phyloP scores from a whole-genome alignment of 371 early-diverging fungal species.

The Mucor saturninus region DNA sequence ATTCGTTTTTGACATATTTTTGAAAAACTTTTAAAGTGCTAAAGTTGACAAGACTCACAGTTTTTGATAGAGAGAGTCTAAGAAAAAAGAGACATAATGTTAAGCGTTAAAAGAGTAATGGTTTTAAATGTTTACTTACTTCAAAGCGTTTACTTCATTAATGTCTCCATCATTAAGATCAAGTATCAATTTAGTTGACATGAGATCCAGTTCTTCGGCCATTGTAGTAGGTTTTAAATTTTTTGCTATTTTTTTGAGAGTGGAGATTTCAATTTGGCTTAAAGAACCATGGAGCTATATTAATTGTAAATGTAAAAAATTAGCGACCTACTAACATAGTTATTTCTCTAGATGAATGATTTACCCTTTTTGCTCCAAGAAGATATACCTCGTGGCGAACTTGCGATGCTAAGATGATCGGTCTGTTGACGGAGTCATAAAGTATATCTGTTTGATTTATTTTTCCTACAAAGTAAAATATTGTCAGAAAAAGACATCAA shows the following conservation, averaged over 20 bases:
- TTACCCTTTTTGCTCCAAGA: constrained; percentile 19
- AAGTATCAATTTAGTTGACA: constrained; percentile 15
- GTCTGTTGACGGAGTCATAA: constrained; percentile 15
- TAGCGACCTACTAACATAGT: constrained; percentile 18
- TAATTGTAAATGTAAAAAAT: constrained; percentile 21
- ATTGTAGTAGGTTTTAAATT: constrained; percentile 18
- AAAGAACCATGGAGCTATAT: constrained; percentile 22
- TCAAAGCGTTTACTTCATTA: constrained; percentile 18
- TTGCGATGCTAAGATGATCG: constrained; percentile 15
- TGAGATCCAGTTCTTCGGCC: constrained; percentile 18
- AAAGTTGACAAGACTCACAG: constrained; percentile 15
- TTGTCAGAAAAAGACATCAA: constrained; percentile 19
- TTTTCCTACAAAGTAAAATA: constrained; percentile 16
- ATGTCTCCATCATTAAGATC: constrained; percentile 15
- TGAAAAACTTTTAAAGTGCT: constrained; percentile 19
- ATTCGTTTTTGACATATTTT: constrained; percentile 18
- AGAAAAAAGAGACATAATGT: constrained; percentile 13
- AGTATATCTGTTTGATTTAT: constrained; percentile 17
- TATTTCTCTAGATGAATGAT: constrained; percentile 18
- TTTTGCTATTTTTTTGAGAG: constrained; percentile 15
- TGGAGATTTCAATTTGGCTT: constrained; percentile 17
- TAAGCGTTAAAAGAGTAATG: constrained; percentile 13
- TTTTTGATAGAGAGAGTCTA: constrained; percentile 22
- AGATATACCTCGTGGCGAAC: constrained; percentile 16
- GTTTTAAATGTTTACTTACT: constrained; percentile 16